A percentile compares a stretch with the other conserved stretches of the same genome.
phyloP scores from a whole-genome alignment of 805 yeast species.

The Candida chauliodis region DNA sequence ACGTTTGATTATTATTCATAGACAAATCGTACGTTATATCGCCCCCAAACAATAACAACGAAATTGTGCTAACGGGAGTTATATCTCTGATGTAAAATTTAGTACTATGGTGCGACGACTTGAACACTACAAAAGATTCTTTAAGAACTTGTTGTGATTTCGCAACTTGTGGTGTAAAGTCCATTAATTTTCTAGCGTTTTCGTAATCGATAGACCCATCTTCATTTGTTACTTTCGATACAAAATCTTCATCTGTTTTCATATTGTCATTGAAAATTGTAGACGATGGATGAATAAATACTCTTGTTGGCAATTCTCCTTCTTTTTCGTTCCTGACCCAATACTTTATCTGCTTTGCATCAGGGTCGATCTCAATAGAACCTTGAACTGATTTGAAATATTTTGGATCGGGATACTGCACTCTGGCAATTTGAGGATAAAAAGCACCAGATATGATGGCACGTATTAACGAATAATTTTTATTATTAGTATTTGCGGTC shows the following conservation, averaged over 20 bases:
- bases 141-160: constrained; percentile 32
- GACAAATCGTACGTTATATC: constrained; percentile 56
- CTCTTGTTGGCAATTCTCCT: constrained; percentile 52
- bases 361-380: constrained; percentile 81
- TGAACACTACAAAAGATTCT: constrained; percentile 62
- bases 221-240: constrained; percentile 21
- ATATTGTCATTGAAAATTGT: constrained; percentile 52
- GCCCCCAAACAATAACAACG: constrained; percentile 82
- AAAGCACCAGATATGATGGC: constrained; percentile 76
- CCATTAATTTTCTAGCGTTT: constrained; percentile 27
- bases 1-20: constrained; percentile 43
- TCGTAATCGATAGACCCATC: constrained; percentile 38
- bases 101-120: constrained; percentile 56
- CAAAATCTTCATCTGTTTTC: constrained; percentile 10
- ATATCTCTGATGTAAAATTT: constrained; percentile 70
- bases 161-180: constrained; percentile 37
- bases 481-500: constrained; percentile 48
- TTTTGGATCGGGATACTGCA: constrained; percentile 79
- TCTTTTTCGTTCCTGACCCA: constrained; percentile 65
- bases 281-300: constrained; percentile 86
- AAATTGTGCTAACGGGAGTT: constrained; percentile 74
- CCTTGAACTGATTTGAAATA: constrained; percentile 70
- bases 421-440: constrained; percentile 79
- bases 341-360: constrained; percentile 64
- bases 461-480: constrained; percentile 50